These are phyloP conservation scores for Aspergillus flavus DNA, from an alignment of 2,329 filamentous ascomycete genomes.

Conservation along the genomic window DNA sequence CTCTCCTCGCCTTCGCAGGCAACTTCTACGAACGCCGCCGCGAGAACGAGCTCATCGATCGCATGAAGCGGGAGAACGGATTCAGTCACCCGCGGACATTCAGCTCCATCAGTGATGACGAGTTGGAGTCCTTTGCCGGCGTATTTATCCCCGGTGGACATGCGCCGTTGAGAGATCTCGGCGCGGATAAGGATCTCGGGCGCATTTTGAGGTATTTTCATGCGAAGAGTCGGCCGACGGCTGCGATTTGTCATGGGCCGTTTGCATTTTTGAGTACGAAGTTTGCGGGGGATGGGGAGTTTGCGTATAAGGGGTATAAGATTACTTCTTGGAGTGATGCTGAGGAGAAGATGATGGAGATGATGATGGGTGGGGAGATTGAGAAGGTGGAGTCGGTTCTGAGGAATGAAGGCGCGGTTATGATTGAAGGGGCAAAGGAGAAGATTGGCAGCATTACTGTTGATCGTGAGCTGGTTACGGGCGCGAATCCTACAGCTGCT, in stretches of 20 bases:
- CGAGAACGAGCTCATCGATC: slow-evolving; percentile 45
- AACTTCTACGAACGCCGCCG: slow-evolving; percentile 49
- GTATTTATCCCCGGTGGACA: slow-evolving; percentile 52
- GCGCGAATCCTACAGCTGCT: slow-evolving; percentile 38
- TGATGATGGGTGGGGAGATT: slow-evolving; percentile 45
- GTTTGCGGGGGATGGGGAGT: slow-evolving; percentile 35
- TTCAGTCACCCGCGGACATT: slow-evolving; percentile 44
- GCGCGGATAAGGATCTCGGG: slow-evolving; percentile 46
- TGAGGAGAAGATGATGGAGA: slow-evolving; percentile 52
- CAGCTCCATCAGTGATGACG: slow-evolving; percentile 41
- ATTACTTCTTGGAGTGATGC: slow-evolving; percentile 50
- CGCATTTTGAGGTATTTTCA: slow-evolving; percentile 48
- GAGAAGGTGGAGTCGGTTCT: slow-evolving; percentile 46
- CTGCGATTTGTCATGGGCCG: slow-evolving; percentile 51
- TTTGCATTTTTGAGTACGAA: slow-evolving; percentile 50
- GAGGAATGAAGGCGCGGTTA: slow-evolving; percentile 45
- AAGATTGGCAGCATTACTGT: slow-evolving; percentile 47
- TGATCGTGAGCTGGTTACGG: slow-evolving; percentile 45
- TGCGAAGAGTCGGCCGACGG: slow-evolving; percentile 44
- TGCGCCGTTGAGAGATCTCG: slow-evolving; percentile 47
- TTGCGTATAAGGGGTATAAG: slow-evolving; percentile 51
- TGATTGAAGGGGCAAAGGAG: slow-evolving; percentile 46
- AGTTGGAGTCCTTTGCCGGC: slow-evolving; percentile 43
- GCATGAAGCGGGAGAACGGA: slow-evolving; percentile 50
- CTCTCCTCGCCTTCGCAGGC: slow-evolving; percentile 48